phyloP scores from a whole-genome alignment of 768 basidiomycete genomes.

The Lactarius trivialis region DNA sequence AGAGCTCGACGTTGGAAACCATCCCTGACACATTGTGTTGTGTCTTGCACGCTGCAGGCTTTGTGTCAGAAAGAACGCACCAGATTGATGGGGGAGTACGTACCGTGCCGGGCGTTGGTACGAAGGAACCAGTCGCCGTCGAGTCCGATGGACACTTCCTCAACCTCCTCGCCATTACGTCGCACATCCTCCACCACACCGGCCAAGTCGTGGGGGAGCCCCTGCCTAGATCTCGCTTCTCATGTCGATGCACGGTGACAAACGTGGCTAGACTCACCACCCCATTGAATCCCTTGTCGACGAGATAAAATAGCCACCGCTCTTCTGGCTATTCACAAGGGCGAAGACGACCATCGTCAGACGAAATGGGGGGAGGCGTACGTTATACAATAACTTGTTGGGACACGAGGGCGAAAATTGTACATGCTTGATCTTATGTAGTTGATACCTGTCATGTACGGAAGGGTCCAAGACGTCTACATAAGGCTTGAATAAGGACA shows the following conservation, averaged over 20 bases:
- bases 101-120: constrained; percentile 8
- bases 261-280: constrained; percentile 7
- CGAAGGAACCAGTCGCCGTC: constrained; percentile 19
- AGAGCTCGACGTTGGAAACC: constrained; percentile 10
- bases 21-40: background rate
- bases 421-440: background rate
- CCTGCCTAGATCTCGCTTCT: background rate
- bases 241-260: background rate
- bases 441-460: background rate
- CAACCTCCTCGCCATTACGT: constrained; percentile 4
- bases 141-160: constrained; percentile 10
- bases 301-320: constrained; percentile 5
- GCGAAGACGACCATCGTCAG: constrained; percentile 6
- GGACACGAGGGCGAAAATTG: background rate
- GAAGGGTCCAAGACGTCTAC: background rate
- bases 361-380: background rate
- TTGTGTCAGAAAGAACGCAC: background rate
- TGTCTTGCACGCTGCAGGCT: constrained; percentile 10
- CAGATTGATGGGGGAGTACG: background rate
- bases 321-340: background rate
- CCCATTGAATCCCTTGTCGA: background rate
- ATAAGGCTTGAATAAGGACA: background rate
- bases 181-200: background rate
- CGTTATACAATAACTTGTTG: background rate
- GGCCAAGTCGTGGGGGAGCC: constrained; percentile 13